Base-by-base conservation (phyloP, 1,284 basidiomycete species). In the Melampsora larici-populina region DNA sequence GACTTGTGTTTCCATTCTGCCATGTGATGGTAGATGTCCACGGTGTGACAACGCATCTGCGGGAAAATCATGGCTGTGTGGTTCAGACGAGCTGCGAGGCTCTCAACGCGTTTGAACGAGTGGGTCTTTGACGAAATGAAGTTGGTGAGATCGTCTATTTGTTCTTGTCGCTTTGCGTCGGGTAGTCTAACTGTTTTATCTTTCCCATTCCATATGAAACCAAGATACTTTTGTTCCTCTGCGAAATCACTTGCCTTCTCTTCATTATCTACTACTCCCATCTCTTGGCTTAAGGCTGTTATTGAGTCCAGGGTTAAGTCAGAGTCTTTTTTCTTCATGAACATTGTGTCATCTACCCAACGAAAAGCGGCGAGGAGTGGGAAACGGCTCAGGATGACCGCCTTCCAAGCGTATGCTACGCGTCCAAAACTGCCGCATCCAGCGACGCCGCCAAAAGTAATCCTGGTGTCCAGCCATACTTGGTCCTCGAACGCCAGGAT, bases 11-110 rank as follows among this genome's bases (percentile, higher is more conserved):
- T 5, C 66, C 66, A 68, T 21, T 24, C 46, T 29, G 33, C 46
- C 18, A 51, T 1, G 46, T 18, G 26, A 18, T 24, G 7, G 29
- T 70, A 70, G 3, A 70, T 24, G 8, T 18, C 18, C 21, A 13
- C 18, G 1, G 51, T n/a, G 55, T 49, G 31, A 33, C 40, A 70
- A 9, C 33, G 48, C 48, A 69, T 8, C 8, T 60, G 51, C 6
- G 69, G 69, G 29, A 69, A 6, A 2, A 69, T n/a, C 24, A 46
- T 29, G 9, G 67, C 7, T 48, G 46, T 43, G 31, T 69, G 69
- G 9, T 24, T 62, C 1, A 60, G 31, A 4, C 31, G 51, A 36
- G 24, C 51, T 15, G 24, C 33, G 0, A 71, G 31, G 0, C 29
- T 40, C 29, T 71, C 31, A 1, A 60, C 51, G 2, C 4, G 17